A percentile compares a stretch with the other conserved stretches of the same genome.
These are phyloP conservation scores for Ochetophila trinervis DNA, from an alignment of 306 rosid species.

Conservation along the genomic window DNA sequence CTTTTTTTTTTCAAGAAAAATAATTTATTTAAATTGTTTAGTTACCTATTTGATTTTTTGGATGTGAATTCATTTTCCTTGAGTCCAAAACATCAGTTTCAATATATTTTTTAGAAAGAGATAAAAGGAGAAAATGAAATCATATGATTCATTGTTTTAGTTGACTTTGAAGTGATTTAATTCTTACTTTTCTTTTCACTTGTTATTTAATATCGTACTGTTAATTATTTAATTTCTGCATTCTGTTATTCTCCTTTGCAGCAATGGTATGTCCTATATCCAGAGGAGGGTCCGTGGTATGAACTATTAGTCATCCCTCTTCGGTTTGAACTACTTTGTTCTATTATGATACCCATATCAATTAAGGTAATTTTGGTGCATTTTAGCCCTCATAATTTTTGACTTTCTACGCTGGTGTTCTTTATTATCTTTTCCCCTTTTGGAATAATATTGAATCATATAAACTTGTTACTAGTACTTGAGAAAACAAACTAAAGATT, in stretches of 20 bases:
- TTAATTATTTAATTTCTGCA: not conserved
- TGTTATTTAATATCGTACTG: not conserved
- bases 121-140: no score
- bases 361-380: conserved; percentile 66
- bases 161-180: not conserved
- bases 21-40: no score
- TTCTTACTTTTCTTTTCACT: not conserved
- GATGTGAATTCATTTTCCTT: no score
- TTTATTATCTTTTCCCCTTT: not conserved
- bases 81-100: no score
- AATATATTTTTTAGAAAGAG: no score
- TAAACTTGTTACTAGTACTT: no score
- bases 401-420: conserved; percentile 21
- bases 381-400: not conserved
- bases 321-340: conserved; percentile 97
- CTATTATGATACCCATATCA: conserved; percentile 99
- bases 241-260: conserved; percentile 25
- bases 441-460: not conserved
- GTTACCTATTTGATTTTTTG: no score
- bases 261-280: conserved; percentile 96
- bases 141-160: not conserved
- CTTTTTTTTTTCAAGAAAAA: no score
- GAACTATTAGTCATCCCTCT: conserved; percentile 91
- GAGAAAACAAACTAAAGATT: no score
- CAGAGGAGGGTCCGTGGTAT: conserved; percentile 90